Percentiles rank a stretch among this genome's conserved stretches.
Evolutionary conservation across 345 rosid genomes (phyloP).

Genomic region (Microcos paniculata): DNA sequence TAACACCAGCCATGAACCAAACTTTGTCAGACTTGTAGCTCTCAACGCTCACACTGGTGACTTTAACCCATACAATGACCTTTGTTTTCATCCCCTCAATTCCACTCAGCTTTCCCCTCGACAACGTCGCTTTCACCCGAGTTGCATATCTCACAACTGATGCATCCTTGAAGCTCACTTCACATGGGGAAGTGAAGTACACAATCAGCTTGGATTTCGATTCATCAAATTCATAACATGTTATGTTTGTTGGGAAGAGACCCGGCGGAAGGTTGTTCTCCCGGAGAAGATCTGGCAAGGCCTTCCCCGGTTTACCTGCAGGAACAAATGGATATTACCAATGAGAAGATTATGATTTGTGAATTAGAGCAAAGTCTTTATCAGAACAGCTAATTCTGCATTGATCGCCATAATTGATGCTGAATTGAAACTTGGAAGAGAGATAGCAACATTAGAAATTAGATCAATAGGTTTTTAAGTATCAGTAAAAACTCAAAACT

Average conservation of each 20-base stretch:
- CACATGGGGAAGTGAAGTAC: slow-evolving; percentile 28
- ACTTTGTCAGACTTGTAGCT: slow-evolving; percentile 38
- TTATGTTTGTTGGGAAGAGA: slow-evolving; percentile 36
- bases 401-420: too few species aligned
- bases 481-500: background rate
- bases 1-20: slow-evolving; percentile 41
- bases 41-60: slow-evolving; percentile 31
- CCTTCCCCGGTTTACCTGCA: slow-evolving; percentile 30
- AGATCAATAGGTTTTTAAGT: background rate
- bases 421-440: too few species aligned
- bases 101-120: slow-evolving; percentile 34
- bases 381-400: background rate
- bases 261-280: slow-evolving; percentile 36
- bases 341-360: background rate
- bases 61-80: slow-evolving; percentile 43
- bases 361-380: slow-evolving; percentile 15
- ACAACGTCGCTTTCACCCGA: slow-evolving; percentile 30
- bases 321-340: background rate
- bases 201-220: slow-evolving; percentile 27
- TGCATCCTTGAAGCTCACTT: slow-evolving; percentile 39
- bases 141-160: slow-evolving; percentile 30
- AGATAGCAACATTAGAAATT: too few species aligned
- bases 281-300: slow-evolving; percentile 34
- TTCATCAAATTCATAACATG: slow-evolving; percentile 36
- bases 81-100: slow-evolving; percentile 46